Conservation (phyloP, 2,329 filamentous ascomycete genomes). For the Remersonia thermophila region DNA sequence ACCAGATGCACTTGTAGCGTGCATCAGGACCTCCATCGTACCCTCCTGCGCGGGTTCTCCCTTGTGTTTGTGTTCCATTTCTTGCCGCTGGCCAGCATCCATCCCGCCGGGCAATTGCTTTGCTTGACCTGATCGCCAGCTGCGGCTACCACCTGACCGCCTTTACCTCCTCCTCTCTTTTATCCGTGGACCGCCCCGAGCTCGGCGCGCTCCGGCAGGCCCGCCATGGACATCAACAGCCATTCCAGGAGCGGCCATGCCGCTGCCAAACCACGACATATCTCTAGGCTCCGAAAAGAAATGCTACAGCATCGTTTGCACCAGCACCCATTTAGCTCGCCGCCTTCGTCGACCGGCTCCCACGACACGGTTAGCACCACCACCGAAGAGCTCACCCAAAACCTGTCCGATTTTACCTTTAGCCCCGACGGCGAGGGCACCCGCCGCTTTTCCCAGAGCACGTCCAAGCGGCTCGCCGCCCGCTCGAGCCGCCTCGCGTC, state of each 20-base stretch:
- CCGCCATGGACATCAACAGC: slow-evolving; percentile 18
- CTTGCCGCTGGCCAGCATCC: neutral
- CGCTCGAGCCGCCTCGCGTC: slow-evolving; percentile 18
- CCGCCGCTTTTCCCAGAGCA: slow-evolving; percentile 29
- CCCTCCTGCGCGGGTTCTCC: too few relatives aligned
- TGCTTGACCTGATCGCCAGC: neutral
- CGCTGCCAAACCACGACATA: slow-evolving; percentile 17
- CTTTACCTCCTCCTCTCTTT: too few relatives aligned
- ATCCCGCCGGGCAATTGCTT: too few relatives aligned
- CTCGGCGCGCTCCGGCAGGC: slow-evolving; percentile 11
- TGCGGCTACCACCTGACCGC: neutral
- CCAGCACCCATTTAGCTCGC: slow-evolving; percentile 44
- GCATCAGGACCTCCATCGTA: neutral
- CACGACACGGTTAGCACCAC: slow-evolving; percentile 45
- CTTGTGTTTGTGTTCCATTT: neutral
- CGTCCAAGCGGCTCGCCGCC: slow-evolving; percentile 13
- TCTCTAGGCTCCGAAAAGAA: slow-evolving; percentile 28
- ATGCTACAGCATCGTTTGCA: slow-evolving; percentile 38
- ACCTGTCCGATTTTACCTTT: slow-evolving; percentile 40
- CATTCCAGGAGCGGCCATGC: slow-evolving; percentile 13
- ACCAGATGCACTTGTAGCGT: slow-evolving; percentile 5
- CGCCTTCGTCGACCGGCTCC: slow-evolving; percentile 44
- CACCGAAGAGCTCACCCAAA: slow-evolving; percentile 38
- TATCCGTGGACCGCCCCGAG: slow-evolving; percentile 2
- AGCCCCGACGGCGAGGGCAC: slow-evolving; percentile 43